phyloP scores from a whole-genome alignment of 306 rosid genomes.

The Fragaria nilgerrensis region DNA sequence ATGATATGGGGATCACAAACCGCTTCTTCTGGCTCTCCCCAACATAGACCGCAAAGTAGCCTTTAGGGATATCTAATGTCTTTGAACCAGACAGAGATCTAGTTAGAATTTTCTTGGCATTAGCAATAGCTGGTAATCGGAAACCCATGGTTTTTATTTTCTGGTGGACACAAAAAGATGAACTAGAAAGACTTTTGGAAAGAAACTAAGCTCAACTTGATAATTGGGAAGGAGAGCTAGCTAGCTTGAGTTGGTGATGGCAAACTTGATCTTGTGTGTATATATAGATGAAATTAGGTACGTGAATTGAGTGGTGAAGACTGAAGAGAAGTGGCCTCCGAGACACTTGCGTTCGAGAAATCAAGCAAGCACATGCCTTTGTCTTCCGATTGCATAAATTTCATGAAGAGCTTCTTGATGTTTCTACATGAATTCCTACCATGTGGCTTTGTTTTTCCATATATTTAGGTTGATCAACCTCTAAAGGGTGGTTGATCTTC shows the following conservation, averaged over 20 bases:
- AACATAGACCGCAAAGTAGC: background rate
- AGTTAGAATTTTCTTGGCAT: background rate
- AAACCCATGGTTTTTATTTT: background rate
- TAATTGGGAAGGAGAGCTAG: background rate
- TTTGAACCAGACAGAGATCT: no score
- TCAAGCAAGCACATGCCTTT: no score
- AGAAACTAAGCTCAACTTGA: background rate
- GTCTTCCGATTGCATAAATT: no score
- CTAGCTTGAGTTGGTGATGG: background rate
- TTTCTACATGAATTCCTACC: no score
- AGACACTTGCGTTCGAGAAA: no score
- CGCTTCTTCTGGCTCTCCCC: background rate
- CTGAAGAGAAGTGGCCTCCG: no score
- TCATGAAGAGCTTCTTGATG: no score
- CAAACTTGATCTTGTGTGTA: background rate
- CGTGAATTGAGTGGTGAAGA: background rate
- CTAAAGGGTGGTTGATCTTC: no score
- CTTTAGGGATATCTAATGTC: background rate
- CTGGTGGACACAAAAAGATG: background rate
- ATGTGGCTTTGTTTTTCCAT: no score
- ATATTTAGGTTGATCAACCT: no score
- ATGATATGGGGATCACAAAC: no score
- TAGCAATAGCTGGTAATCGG: background rate
- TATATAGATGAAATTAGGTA: background rate
- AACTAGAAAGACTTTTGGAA: background rate